Percentiles rank a stretch among this genome's conserved stretches.
These are phyloP conservation scores for Pichia heedii DNA, from an alignment of 805 yeast genomes.

Conservation along the genomic window DNA sequence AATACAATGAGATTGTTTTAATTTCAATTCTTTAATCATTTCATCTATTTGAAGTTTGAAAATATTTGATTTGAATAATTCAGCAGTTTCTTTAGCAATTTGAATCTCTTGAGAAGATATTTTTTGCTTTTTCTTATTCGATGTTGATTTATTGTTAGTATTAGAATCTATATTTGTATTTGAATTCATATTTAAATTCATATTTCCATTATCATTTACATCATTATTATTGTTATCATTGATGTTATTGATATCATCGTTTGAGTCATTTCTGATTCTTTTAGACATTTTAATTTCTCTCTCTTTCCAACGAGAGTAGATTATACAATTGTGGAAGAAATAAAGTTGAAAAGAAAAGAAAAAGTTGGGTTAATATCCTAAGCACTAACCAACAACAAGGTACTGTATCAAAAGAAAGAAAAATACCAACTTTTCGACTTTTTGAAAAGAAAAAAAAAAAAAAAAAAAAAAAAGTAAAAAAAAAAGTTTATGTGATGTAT, in stretches of 20 bases:
- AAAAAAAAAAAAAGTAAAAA: no score
- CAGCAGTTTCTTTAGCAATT: slow-evolving; percentile 88
- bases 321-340: no score
- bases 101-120: slow-evolving; percentile 77
- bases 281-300: no score
- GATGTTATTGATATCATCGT: slow-evolving; percentile 10
- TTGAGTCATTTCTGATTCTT: background rate
- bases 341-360: no score
- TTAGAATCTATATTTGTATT: background rate
- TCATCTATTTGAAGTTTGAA: slow-evolving; percentile 95
- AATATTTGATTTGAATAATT: slow-evolving; percentile 86
- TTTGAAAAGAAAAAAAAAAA: no score
- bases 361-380: no score
- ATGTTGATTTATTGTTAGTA: background rate
- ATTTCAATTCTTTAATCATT: slow-evolving; percentile 65
- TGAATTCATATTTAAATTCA: slow-evolving; percentile 7
- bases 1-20: slow-evolving; percentile 59
- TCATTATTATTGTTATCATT: slow-evolving; percentile 9
- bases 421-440: no score
- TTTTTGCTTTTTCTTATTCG: slow-evolving; percentile 15
- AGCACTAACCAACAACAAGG: no score
- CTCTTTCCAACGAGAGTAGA: background rate
- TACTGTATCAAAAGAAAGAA: no score
- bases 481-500: no score
- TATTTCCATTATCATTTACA: slow-evolving; percentile 10